A percentile compares a stretch with the other conserved stretches of the same genome.
Evolutionary conservation across 768 basidiomycete species (phyloP).

Genomic region (Boletus barrowsii): DNA sequence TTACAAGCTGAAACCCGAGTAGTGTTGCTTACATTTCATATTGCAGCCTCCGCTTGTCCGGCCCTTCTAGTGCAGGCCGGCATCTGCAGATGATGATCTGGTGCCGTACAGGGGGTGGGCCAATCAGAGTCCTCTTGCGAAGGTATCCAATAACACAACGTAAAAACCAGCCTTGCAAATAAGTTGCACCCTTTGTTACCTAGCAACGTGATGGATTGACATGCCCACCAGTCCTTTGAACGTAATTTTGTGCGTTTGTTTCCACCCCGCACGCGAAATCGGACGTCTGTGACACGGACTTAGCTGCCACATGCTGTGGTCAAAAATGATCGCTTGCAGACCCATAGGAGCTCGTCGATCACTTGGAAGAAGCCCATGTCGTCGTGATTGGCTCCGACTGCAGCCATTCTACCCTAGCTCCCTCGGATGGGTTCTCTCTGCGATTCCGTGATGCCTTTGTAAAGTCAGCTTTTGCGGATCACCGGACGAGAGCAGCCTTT

Average conservation of each 20-base stretch:
- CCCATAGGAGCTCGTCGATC: constrained; percentile 39
- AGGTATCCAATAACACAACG: too few species aligned
- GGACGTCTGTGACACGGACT: background rate
- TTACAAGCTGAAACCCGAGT: too few species aligned
- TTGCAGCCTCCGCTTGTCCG: background rate
- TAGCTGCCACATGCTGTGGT: constrained; percentile 50
- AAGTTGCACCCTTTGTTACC: constrained; percentile 3
- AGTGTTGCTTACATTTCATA: background rate
- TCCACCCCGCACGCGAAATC: background rate
- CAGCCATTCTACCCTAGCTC: constrained; percentile 31
- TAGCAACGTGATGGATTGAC: constrained; percentile 10
- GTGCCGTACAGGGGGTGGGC: too few species aligned
- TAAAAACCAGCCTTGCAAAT: too few species aligned
- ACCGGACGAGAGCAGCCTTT: background rate
- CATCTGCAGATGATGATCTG: too few species aligned
- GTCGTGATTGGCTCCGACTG: constrained; percentile 30
- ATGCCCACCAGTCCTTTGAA: constrained; percentile 13
- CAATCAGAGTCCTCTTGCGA: too few species aligned
- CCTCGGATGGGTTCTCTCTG: background rate
- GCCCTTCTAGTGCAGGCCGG: too few species aligned
- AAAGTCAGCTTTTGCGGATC: background rate
- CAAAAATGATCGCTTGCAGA: constrained; percentile 35
- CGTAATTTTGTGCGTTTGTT: constrained; percentile 20
- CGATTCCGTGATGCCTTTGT: background rate
- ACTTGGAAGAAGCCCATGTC: constrained; percentile 46